Base-by-base conservation (phyloP, 2,329 filamentous ascomycete genomes). In the Chrysosporium queenslandicum region DNA sequence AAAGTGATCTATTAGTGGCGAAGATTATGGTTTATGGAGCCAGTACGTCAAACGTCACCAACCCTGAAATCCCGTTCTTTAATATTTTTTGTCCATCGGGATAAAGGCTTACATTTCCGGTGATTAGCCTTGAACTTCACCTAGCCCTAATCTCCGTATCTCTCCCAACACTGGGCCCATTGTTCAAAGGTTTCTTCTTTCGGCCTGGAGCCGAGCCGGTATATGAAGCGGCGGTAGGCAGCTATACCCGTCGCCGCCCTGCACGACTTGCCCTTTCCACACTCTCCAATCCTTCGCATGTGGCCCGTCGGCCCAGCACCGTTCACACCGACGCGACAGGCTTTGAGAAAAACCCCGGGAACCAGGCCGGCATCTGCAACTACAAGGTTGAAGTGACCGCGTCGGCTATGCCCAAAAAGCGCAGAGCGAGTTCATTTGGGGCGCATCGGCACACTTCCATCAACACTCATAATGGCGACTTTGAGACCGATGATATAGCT, bases 71-170 rank as follows among this genome's bases (percentile, higher is more conserved):
- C 4, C 32, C 27, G 36, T 20, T 16, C 21, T 4, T 27, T 37
- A 14, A 12, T n/a, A n/a, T n/a, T n/a, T n/a, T n/a, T n/a, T n/a
- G n/a, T n/a, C n/a, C n/a, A 39, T 39, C 8, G n/a, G 1, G 8
- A 20, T 18, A 41, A 32, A 2, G 29, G 16, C 54, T 37, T 20
- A 49, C n/a, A 29, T 20, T 57, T 8, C 16, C 7, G n/a, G 18
- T 14, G 6, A 23, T 16, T 21, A 73, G 70, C 18, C 61, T 73
- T 50, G 69, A 74, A 57, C 61, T 71, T 46, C 68, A 68, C 46
- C 58, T 71, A 9, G 68, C 68, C 9, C 70, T 72, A 36, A 63
- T 71, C 23, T 69, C 70, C 1, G 67, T 65, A 34, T 71, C 68
- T 37, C 63, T 71, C 7, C 68, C 71, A 5, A 64, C 67, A 1